Evolutionary conservation across 192 early-diverging fungal species (phyloP), one percentile per base, ranked within the genome.

Genomic region (Paraglomus occultum): DNA sequence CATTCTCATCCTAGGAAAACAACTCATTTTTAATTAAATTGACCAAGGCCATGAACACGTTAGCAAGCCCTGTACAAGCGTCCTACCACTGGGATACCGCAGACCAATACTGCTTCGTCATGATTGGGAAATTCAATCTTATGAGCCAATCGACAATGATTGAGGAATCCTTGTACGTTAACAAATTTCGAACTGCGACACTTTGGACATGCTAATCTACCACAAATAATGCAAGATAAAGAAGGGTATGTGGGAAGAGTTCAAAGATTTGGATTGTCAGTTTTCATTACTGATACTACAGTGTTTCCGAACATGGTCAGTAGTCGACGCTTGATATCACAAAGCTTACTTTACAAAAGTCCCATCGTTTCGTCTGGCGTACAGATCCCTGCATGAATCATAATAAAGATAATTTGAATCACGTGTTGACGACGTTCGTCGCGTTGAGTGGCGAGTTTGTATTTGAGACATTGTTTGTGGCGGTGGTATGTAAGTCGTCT

Each of bases 91-190:
- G 80, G 82, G 1, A 82, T 81, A 9, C 94, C 93, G 75, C 93
- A 93, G 43, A 80, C 71, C 22, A 84, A 72, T 44, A 91, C 85
- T 1, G 91, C 90, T 40, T 94, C 90, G 23, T 88, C 87, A 58
- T 90, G 83, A 53, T 82, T 88, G 7, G 88, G 83, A 78, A 93
- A 96, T 54, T 92, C 88, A 9, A 85, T 70, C 38, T 79, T 71
- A 74, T 95, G 93, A 9, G 84, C 80, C 15, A 90, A 67, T 17
- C 93, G 84, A 73, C 87, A 91, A 70, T 96, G 94, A 69, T 91
- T 93, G 17, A 94, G 69, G 71, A 96, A 94, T n/a, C 93, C 92
- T 72, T 92, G 92, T 50, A 89, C 83, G 69, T 86, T 93, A 43
- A 82, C 82, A 79, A 96, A 96, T 49, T 90, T 82, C 39, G 83